Percentiles rank a stretch among this genome's conserved stretches.
These are phyloP conservation scores for Aspergillus arachidicola DNA, from an alignment of 2,329 filamentous ascomycete species.

Conservation along the genomic window DNA sequence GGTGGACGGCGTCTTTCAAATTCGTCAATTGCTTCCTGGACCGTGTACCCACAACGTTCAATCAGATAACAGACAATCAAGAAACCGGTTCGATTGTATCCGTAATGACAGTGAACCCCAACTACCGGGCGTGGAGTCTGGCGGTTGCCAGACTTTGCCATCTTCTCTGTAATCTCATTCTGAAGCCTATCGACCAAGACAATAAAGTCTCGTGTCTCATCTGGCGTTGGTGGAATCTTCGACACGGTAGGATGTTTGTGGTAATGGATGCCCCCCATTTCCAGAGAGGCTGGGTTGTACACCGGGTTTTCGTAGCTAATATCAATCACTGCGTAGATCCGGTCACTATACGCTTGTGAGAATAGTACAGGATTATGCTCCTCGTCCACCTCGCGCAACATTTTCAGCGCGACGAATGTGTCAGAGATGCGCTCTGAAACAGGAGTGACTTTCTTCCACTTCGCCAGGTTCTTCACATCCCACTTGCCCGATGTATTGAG, in stretches of 20 bases:
- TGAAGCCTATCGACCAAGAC: constrained; percentile 62
- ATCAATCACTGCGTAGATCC: constrained; percentile 79
- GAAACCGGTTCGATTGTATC: constrained; percentile 92
- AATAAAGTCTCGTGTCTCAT: constrained; percentile 64
- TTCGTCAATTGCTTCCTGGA: constrained; percentile 76
- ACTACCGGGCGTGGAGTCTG: constrained; percentile 54
- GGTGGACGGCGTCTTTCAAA: constrained; percentile 75
- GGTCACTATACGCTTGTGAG: constrained; percentile 64
- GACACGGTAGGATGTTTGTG: constrained; percentile 91
- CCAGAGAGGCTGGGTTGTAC: constrained; percentile 75
- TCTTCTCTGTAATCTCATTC: constrained; percentile 54
- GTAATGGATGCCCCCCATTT: constrained; percentile 68
- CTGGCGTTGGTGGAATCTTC: constrained; percentile 75
- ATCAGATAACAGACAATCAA: constrained; percentile 91
- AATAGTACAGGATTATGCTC: constrained; percentile 76
- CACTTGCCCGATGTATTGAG: constrained; percentile 90
- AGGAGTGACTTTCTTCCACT: constrained; percentile 80
- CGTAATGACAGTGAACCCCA: constrained; percentile 93
- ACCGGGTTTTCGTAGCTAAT: constrained; percentile 90
- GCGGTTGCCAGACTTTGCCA: constrained; percentile 47
- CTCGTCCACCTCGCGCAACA: constrained; percentile 84
- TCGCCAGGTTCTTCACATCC: constrained; percentile 94
- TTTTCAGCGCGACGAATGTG: constrained; percentile 89
- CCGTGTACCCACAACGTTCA: constrained; percentile 70
- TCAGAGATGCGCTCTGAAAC: constrained; percentile 77